Evolutionary conservation across 2,329 filamentous ascomycete species (phyloP), one percentile per base, ranked within the genome.

Genomic region (Magnaporthiopsis rhizophila): DNA sequence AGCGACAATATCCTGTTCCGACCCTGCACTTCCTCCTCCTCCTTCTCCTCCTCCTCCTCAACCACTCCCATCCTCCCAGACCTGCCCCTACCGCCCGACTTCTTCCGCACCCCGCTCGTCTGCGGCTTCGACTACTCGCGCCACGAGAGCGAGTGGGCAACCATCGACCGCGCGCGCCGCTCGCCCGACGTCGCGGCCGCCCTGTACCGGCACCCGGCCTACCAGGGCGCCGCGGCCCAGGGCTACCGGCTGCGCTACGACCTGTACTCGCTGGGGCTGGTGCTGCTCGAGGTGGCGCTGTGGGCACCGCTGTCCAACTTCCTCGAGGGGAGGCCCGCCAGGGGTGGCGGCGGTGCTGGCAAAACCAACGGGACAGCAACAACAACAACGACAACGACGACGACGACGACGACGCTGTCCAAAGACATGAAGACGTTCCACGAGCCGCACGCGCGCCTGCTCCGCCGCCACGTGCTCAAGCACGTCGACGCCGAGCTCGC

Each of bases 121-220:
- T 81, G 78, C 0, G 82, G 83, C 45, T 85, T 85, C 71, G 83
- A 85, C 66, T 84, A 82, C 68, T 78, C 80, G 2, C 78, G 83
- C 3, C 83, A 62, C 30, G 61, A 65, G 57, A 65, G 56, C 34
- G 62, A 63, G 56, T 32, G 53, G n/a, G 62, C 61, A 2, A 62
- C 61, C 50, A 62, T 62, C 61, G 61, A 62, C 61, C 50, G 34
- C 28, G 53, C 62, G 21, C 26, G 60, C 32, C 30, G n/a, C 28
- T 59, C 34, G n/a, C 32, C 32, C 32, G 61, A 59, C 60, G 56
- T 34, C 32, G 56, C 53, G 26, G 28, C 53, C 26, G 61, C 53
- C 61, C 34, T 62, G 34, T 65, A 62, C 64, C 64, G 64, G 9
- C 64, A 65, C 60, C 64, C 64, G n/a, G 28, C 30, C 64, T 61